Percentiles rank a stretch among this genome's conserved stretches.
Conservation (phyloP, 2,329 filamentous ascomycete genomes). For the Coniochaeta ligniaria region DNA sequence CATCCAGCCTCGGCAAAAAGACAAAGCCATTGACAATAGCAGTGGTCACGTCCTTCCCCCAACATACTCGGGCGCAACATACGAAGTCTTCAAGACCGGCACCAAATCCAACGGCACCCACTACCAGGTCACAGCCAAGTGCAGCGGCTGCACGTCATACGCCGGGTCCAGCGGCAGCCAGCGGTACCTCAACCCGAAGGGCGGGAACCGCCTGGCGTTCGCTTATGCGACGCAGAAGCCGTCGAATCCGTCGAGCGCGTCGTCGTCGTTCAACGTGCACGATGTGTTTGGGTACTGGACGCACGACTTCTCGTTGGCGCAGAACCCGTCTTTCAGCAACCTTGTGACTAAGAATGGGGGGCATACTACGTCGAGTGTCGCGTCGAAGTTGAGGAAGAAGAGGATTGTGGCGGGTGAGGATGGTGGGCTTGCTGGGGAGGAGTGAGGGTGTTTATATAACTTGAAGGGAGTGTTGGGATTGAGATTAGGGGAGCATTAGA, state of each 20-base stretch:
- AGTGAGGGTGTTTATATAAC: not conserved
- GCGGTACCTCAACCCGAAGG: constrained; percentile 15
- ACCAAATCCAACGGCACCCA: constrained; percentile 30
- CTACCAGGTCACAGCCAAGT: constrained; percentile 31
- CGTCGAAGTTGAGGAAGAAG: not conserved
- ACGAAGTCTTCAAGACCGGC: constrained; percentile 26
- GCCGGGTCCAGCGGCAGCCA: constrained; percentile 8
- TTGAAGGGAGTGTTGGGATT: not conserved
- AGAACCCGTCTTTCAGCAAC: constrained; percentile 13
- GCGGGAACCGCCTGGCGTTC: constrained; percentile 20
- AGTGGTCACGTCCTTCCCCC: constrained; percentile 22
- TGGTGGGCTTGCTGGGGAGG: not conserved
- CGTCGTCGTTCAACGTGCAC: constrained; percentile 15
- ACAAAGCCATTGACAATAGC: not conserved
- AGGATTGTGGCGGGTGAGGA: not conserved
- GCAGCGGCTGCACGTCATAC: constrained; percentile 19
- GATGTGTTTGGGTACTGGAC: constrained; percentile 19
- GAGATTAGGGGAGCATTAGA: not conserved
- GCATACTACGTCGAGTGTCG: not conserved
- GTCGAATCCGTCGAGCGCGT: constrained; percentile 10
- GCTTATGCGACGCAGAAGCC: constrained; percentile 16
- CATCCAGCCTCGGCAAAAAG: not conserved
- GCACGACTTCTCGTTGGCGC: constrained; percentile 16
- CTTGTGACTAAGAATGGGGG: constrained; percentile 3
- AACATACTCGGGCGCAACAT: constrained; percentile 19